phyloP scores from a whole-genome alignment of 164 flowering plant genomes.

The Vitis amurensis region DNA sequence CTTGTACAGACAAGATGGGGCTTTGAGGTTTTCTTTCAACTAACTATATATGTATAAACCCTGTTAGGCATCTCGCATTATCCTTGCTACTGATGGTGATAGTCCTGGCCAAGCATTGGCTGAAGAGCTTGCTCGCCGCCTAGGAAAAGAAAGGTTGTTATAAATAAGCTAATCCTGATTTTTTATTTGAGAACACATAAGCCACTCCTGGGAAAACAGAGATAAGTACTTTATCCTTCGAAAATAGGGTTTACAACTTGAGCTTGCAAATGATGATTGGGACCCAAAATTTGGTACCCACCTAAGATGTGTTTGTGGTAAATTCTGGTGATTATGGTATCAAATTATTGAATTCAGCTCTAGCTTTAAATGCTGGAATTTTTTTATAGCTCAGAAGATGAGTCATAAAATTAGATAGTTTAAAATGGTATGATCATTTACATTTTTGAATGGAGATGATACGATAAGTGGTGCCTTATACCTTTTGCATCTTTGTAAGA shows the following conservation, averaged over 20 bases:
- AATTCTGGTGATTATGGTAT: no score
- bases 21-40: background rate
- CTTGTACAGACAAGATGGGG: background rate
- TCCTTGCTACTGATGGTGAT: slow-evolving; percentile 36
- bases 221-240: background rate
- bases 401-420: no score
- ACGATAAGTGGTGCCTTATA: no score
- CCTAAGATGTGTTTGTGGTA: no score
- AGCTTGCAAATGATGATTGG: slow-evolving; percentile 4
- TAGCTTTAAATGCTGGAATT: no score
- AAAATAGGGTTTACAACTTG: background rate
- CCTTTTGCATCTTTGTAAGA: no score
- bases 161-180: background rate
- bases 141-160: slow-evolving; percentile 28
- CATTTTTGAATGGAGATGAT: no score
- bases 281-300: background rate
- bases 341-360: no score
- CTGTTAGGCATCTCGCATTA: slow-evolving; percentile 27
- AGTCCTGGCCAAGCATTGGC: slow-evolving; percentile 34
- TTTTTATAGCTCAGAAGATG: no score
- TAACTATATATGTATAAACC: background rate
- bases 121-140: slow-evolving; percentile 38
- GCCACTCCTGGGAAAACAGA: no score
- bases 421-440: no score
- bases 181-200: background rate